Evolutionary conservation across 108 stramenopile species (phyloP).

Genomic region (Pelagomonas calceolata): DNA sequence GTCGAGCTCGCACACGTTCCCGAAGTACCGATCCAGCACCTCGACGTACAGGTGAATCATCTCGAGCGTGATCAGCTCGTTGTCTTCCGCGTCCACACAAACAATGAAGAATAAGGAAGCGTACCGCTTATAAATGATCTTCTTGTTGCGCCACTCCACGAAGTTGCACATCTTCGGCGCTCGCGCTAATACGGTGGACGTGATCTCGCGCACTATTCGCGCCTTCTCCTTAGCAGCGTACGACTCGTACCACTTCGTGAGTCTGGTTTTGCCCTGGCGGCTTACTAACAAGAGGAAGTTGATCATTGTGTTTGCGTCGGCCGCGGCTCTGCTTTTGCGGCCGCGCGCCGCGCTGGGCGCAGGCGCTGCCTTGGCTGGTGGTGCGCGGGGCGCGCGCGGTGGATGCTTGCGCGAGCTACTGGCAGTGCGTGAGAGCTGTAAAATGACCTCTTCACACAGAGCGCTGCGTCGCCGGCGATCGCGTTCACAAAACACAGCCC

Average conservation of each 20-base stretch:
- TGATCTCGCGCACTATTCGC: constrained; percentile 20
- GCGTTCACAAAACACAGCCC: no score
- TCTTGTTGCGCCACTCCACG: constrained; percentile 23
- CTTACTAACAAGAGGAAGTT: constrained; percentile 31
- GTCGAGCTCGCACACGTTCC: constrained; percentile 36
- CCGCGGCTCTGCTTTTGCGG: no score
- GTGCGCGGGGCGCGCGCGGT: no score
- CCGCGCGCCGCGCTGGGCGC: no score
- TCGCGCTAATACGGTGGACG: constrained; percentile 2
- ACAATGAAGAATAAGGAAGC: constrained; percentile 20
- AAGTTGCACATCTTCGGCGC: constrained; percentile 24
- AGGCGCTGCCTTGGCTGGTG: no score
- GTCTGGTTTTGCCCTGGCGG: constrained; percentile 33
- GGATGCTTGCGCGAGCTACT: no score
- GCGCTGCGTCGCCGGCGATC: no score
- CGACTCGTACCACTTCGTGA: constrained; percentile 21
- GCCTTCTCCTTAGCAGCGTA: constrained; percentile 19
- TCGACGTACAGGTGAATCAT: constrained; percentile 32
- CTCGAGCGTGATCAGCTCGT: constrained; percentile 37
- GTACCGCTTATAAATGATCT: constrained; percentile 28
- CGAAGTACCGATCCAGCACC: constrained; percentile 27
- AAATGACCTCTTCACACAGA: no score
- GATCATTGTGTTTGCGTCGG: constrained; percentile 1
- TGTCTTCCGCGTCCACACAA: constrained; percentile 6
- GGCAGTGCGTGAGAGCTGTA: no score